These are phyloP conservation scores for Wickerhamomyces subpelliculosus DNA, from an alignment of 805 yeast genomes.

Conservation along the genomic window DNA sequence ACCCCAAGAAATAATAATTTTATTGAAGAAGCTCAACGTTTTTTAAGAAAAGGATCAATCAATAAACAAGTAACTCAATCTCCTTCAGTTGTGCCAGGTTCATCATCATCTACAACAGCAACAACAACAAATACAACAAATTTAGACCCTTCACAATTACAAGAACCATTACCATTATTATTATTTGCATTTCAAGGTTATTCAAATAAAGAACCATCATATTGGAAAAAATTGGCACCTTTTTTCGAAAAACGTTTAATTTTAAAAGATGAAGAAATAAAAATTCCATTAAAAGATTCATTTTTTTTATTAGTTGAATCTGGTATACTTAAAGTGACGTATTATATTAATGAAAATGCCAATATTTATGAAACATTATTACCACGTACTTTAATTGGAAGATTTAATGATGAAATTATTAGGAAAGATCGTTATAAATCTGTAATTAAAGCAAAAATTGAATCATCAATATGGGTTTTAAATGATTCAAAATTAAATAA, in stretches of 20 bases:
- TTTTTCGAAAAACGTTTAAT: conserved; percentile 46
- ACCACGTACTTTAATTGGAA: conserved; percentile 52
- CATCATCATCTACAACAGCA: conserved; percentile 7
- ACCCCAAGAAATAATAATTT: conserved; percentile 37
- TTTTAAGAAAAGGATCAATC: conserved; percentile 23
- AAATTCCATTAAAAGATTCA: conserved; percentile 24
- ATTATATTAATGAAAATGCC: conserved; percentile 29
- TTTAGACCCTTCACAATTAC: conserved; percentile 16
- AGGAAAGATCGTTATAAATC: conserved; percentile 35
- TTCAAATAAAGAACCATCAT: conserved; percentile 34
- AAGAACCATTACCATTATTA: conserved; percentile 37
- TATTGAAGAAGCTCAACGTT: conserved; percentile 31
- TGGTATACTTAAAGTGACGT: conserved; percentile 47
- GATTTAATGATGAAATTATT: conserved; percentile 22
- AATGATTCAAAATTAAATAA: conserved; percentile 37
- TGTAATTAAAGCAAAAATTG: conserved; percentile 49
- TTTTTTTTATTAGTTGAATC: conserved; percentile 51
- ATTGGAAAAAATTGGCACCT: conserved; percentile 61
- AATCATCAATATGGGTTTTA: conserved; percentile 64
- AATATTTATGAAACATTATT: conserved; percentile 38
- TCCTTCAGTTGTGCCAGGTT: background rate
- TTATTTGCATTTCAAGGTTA: conserved; percentile 39
- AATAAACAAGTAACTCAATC: background rate
- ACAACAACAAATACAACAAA: background rate
- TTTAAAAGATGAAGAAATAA: conserved; percentile 45